Base-by-base conservation (phyloP, 306 rosid species). In the Macrotyloma uniflorum region DNA sequence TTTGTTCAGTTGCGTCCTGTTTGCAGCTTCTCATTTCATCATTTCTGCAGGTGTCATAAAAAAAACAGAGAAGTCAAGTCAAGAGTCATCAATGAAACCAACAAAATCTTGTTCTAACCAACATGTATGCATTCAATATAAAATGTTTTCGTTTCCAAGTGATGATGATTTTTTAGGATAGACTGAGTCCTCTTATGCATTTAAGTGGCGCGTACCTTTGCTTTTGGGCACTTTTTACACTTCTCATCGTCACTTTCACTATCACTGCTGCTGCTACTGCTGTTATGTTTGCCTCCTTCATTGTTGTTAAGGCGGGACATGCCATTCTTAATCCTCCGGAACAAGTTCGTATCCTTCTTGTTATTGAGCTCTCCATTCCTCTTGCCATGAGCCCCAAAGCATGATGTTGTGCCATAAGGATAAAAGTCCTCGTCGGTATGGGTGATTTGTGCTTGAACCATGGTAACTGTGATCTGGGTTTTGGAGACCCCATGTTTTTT, bases 261-360 rank as follows among this genome's bases (percentile, higher is more conserved):
- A 0, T 78, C 83, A 32, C 80, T 83, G 73, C 78, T 75, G 71
- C 85, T 82, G 64, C 68, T 67, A 42, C 61, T 30, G 8, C 68
- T 13, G 51, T 66, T 79, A n/a, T 78, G 76, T 36, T 46, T 35
- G 11, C 46, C 28, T 58, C 75, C 80, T 30, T 78, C 83, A 36
- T 36, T 35, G 19, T 28, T 45, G 42, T 23, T 30, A 26, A 73
- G 61, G 46, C 80, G 86, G 46, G 86, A 78, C 45, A 78, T 67
- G 63, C 83, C 83, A 73, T 83, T 67, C 80, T 58, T 83, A 58
- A 87, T 75, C 76, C 77, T 87, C 76, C 40, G 45, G 73, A 86
- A 83, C 76, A 86, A 46, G 74, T 83, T 86, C 71, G 1, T 33
- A 3, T 86, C 84, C 62, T 79, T 83, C 83, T 72, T 78, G 81